Base-by-base conservation (phyloP, 1,284 basidiomycete species). In the Neonothopanus nambi region DNA sequence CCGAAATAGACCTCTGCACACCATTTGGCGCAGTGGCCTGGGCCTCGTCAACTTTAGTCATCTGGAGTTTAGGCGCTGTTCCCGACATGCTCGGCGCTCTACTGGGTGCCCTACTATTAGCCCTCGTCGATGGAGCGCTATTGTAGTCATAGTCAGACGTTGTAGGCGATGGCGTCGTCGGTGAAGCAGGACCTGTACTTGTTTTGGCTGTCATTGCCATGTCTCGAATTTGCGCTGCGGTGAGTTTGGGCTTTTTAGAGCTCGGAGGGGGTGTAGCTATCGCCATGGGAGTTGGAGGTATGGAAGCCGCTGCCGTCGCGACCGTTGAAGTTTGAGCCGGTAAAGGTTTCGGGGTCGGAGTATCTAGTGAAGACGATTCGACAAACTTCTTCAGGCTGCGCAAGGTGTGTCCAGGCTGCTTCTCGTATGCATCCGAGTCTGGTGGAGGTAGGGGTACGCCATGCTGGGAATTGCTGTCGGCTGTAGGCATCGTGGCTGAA, bases 51-150 rank as follows among this genome's bases (percentile, higher is more conserved):
- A 49, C 42, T 39, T 51, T 52, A 51, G 58, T 41, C 49, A 44
- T 37, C 11, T 52, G 50, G 13, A 74, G 24, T 60, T 76, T 81
- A 47, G 72, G 73, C n/a, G n/a, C n/a, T 13, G 80, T 75, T 2
- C 71, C 69, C n/a, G 78, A 78, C 70, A 80, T 70, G 60, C 79
- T 81, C 13, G 76, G 77, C 3, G 76, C 76, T 21, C 80, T 70
- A 56, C 84, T 85, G 2, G 78, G 72, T 3, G 81, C 75, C 60
- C 76, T 75, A 55, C 81, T 85, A 20, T 81, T 78, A 1, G 83
- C 78, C 50, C 82, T 73, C 13, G 82, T 87, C 9, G 83, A 83
- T 3, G 85, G 82, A 15, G 77, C 73, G 57, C 84, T 86, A 66
- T 76, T 81, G 67, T 73, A 80, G 56, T 81, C 84, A 59, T 77